Percentiles rank a stretch among this genome's conserved stretches.
Conservation (phyloP, 2,329 filamentous ascomycete genomes). For the Sclerotinia subarctica region DNA sequence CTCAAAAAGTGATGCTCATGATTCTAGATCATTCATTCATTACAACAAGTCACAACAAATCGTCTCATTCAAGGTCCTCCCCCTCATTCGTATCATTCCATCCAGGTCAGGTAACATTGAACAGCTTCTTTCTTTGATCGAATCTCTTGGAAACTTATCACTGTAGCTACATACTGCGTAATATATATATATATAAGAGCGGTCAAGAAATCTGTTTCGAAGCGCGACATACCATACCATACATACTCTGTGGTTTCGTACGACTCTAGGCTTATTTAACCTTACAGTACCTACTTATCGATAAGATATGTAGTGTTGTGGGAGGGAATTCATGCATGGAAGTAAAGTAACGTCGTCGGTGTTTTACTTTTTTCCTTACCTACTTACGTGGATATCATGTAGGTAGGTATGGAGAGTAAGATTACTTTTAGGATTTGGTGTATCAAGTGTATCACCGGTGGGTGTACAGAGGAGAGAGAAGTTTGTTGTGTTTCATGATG, state of each 20-base stretch:
- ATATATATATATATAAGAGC: neutral
- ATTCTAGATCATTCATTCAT: no score
- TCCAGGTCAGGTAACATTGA: no score
- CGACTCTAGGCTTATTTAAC: slow-evolving; percentile 9
- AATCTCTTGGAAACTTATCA: neutral
- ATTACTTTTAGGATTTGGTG: neutral
- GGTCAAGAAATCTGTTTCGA: slow-evolving; percentile 5
- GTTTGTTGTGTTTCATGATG: neutral
- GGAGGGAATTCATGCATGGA: neutral
- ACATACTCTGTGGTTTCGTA: neutral
- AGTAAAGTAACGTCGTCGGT: neutral
- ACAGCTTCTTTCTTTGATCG: no score
- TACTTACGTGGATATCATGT: slow-evolving; percentile 12
- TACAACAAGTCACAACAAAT: no score
- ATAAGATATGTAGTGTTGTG: slow-evolving; percentile 18
- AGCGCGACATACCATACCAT: neutral
- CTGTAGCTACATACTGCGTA: neutral
- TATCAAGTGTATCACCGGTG: no score
- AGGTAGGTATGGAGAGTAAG: neutral
- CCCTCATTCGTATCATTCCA: no score
- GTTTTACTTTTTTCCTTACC: no score
- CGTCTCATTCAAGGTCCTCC: no score
- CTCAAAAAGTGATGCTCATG: no score
- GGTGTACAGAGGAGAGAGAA: neutral
- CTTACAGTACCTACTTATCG: no score